Percentiles rank a stretch among this genome's conserved stretches.
Conservation (phyloP, 768 basidiomycete genomes). For the Termitomyces sp. region DNA sequence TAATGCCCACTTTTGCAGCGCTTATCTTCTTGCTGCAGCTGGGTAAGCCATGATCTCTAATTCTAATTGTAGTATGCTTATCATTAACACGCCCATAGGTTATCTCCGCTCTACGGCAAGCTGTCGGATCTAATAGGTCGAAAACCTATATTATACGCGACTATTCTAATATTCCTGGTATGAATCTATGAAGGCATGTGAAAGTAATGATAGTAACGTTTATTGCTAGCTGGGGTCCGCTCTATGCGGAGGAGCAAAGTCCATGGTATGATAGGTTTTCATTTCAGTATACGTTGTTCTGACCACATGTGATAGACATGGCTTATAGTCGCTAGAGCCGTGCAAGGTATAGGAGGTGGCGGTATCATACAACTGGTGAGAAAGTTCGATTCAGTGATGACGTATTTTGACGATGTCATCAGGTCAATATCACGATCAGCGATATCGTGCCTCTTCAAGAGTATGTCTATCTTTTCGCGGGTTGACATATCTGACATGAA, state of each 20-base stretch:
- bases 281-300: not conserved
- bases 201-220: not conserved
- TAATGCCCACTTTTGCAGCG: constrained; percentile 31
- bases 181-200: not conserved
- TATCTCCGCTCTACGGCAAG: constrained; percentile 76
- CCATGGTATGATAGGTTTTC: constrained; percentile 35
- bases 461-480: constrained; percentile 36
- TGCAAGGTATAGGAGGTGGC: constrained; percentile 83
- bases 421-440: constrained; percentile 70
- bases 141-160: constrained; percentile 65
- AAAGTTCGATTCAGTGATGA: not conserved
- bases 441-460: constrained; percentile 81
- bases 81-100: constrained; percentile 19
- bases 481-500: constrained; percentile 3
- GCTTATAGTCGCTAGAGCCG: constrained; percentile 71
- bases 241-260: constrained; percentile 77
- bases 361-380: constrained; percentile 68
- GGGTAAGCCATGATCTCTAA: constrained; percentile 21
- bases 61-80: not conserved
- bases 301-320: constrained; percentile 36
- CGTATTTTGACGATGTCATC: constrained; percentile 1
- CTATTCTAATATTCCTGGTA: constrained; percentile 67
- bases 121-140: constrained; percentile 55
- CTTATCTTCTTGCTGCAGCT: constrained; percentile 69
- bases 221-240: constrained; percentile 63